Conservation (phyloP, 495 filamentous ascomycete species). For the Penicillium robsamsonii region DNA sequence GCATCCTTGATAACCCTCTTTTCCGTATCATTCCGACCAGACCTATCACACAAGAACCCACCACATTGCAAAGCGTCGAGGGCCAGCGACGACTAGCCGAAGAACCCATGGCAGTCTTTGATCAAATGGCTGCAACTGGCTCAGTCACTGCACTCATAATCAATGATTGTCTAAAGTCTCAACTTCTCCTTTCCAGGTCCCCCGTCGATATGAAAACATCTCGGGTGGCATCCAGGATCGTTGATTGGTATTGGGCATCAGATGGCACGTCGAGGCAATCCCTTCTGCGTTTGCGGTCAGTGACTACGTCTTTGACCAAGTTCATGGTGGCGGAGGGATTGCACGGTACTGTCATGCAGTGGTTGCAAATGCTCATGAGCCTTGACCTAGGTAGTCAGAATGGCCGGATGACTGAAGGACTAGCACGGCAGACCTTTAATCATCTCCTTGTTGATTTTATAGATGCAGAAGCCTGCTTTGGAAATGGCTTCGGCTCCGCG, state of each 20-base stretch:
- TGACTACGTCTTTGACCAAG: slow-evolving; percentile 27
- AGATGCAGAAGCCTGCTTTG: slow-evolving; percentile 36
- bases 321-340: slow-evolving; percentile 44
- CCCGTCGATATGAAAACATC: slow-evolving; percentile 33
- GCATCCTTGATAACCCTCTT: slow-evolving; percentile 71
- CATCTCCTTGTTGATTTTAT: slow-evolving; percentile 32
- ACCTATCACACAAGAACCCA: slow-evolving; percentile 11
- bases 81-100: slow-evolving; percentile 24
- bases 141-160: slow-evolving; percentile 25
- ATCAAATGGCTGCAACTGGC: slow-evolving; percentile 42
- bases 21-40: slow-evolving; percentile 39
- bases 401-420: slow-evolving; percentile 23
- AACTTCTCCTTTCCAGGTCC: slow-evolving; percentile 31
- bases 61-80: slow-evolving; percentile 9
- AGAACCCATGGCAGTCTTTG: slow-evolving; percentile 42
- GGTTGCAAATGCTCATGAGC: slow-evolving; percentile 36
- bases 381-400: slow-evolving; percentile 29
- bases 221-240: slow-evolving; percentile 33
- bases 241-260: slow-evolving; percentile 45
- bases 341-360: slow-evolving; percentile 32
- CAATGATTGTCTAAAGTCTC: slow-evolving; percentile 32
- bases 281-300: slow-evolving; percentile 28
- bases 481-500: slow-evolving; percentile 32
- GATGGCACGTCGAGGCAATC: slow-evolving; percentile 25
- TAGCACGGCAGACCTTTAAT: slow-evolving; percentile 24